Conservation (phyloP, 345 rosid species). For the Atalantia buxifolia region DNA sequence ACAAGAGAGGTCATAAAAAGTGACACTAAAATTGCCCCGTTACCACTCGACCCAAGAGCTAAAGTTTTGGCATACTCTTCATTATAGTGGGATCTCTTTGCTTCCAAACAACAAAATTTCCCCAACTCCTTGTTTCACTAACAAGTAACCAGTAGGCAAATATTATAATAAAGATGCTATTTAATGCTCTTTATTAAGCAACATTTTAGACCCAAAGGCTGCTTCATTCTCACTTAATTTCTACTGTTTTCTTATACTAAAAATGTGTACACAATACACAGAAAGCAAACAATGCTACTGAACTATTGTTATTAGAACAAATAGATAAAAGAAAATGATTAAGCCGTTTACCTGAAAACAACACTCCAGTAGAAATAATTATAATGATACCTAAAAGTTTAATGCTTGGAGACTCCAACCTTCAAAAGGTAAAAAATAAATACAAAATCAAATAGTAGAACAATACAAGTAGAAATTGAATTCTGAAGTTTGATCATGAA, state of each 20-base stretch:
- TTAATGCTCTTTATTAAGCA: neutral
- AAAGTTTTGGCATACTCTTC: neutral
- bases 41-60: neutral
- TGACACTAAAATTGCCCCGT: neutral
- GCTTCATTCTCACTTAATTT: neutral
- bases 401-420: constrained; percentile 98
- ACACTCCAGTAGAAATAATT: constrained; percentile 80
- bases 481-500: neutral
- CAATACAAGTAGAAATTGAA: neutral
- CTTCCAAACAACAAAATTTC: neutral
- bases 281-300: neutral
- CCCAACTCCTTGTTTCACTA: neutral
- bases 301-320: neutral
- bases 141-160: neutral
- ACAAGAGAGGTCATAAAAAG: neutral
- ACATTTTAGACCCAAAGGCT: neutral
- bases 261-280: neutral
- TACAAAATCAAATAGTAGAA: constrained; percentile 21
- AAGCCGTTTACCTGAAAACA: constrained; percentile 67
- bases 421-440: constrained; percentile 26
- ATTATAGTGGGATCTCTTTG: neutral
- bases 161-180: neutral
- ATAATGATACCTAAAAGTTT: constrained; percentile 83
- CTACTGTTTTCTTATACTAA: no score
- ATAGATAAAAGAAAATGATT: constrained; percentile 1